Base-by-base conservation (phyloP, 768 basidiomycete species). In the Mycena maculata region DNA sequence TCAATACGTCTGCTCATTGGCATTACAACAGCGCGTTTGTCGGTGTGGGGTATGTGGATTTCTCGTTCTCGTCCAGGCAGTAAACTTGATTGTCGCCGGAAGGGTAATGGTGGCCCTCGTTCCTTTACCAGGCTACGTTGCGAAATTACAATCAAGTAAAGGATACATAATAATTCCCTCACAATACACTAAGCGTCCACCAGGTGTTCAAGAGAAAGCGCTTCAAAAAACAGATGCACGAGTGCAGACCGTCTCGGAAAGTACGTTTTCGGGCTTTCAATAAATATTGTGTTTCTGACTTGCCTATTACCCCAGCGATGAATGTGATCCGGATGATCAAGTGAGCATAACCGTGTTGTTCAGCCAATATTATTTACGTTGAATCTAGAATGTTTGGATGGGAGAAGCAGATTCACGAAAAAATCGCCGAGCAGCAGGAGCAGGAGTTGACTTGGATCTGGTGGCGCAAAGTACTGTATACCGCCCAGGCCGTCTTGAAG, bases 281-380 rank as follows among this genome's bases (percentile, higher is more conserved):
- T 18, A 15, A 5, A 3, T 4, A 48, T 8, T 7, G 7, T 16
- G 22, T 41, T 52, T n/a, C 38, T 49, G 54, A 25, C 16, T 6
- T 16, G 10, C 20, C 49, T 31, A 38, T 42, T 27, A 28, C 60
- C 7, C n/a, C n/a, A 88, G 88, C 81, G 6, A 81, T 89, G 74
- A 85, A 84, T 59, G 84, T 88, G 15, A 72, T 90, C 10, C 84
- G 90, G 23, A 90, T 91, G 86, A 80, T 91, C 76, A 92, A 92
- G 76, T 79, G 23, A 4, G 49, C 48, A 2, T 8, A 42, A 2
- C 16, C 25, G 12, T 9, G 7, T n/a, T 45, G n/a, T 11, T 45
- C 10, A 15, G n/a, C 12, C 22, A 10, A 1, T 2, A 16, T 25
- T 15, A 10, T 45, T 47, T 11, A 4, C 3, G n/a, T 2, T 36